Conservation (phyloP, 169 alveolate species). For the Plasmodium falciparum region DNA sequence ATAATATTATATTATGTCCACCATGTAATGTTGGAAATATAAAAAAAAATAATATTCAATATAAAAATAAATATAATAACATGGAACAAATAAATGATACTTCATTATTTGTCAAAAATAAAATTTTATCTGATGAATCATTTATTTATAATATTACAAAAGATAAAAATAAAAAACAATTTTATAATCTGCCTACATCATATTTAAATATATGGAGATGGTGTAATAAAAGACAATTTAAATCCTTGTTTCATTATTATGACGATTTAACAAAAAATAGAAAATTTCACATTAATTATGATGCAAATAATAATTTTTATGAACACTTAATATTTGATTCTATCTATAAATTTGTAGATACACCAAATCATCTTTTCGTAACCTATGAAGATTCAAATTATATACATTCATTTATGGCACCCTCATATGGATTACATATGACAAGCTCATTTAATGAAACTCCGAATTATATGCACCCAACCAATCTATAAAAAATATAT, state of each 20-base stretch:
- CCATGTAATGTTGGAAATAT: background rate
- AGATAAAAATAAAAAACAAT: slow-evolving; percentile 22
- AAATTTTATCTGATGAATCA: slow-evolving; percentile 66
- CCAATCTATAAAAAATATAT: slow-evolving; percentile 20
- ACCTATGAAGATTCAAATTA: slow-evolving; percentile 55
- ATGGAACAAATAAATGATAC: background rate
- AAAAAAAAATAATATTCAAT: background rate
- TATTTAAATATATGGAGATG: slow-evolving; percentile 70
- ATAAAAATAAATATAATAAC: background rate
- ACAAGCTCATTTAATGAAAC: slow-evolving; percentile 52
- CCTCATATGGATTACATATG: slow-evolving; percentile 31
- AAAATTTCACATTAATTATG: background rate
- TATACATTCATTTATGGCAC: slow-evolving; percentile 40
- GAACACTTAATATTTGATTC: slow-evolving; percentile 28
- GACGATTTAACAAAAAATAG: slow-evolving; percentile 6
- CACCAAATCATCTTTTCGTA: slow-evolving; percentile 57
- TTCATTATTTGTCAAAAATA: slow-evolving; percentile 18
- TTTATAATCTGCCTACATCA: slow-evolving; percentile 38
- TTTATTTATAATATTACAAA: slow-evolving; percentile 51
- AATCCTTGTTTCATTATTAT: slow-evolving; percentile 63
- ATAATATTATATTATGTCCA: slow-evolving; percentile 54
- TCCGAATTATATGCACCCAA: slow-evolving; percentile 57
- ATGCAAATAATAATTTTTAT: slow-evolving; percentile 5
- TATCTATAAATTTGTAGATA: slow-evolving; percentile 42
- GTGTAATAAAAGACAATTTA: slow-evolving; percentile 76